These are phyloP conservation scores for Rhytidiadelphus loreus DNA, from an alignment of 225 moss, liverwort and hornwort genomes.

Conservation along the genomic window DNA sequence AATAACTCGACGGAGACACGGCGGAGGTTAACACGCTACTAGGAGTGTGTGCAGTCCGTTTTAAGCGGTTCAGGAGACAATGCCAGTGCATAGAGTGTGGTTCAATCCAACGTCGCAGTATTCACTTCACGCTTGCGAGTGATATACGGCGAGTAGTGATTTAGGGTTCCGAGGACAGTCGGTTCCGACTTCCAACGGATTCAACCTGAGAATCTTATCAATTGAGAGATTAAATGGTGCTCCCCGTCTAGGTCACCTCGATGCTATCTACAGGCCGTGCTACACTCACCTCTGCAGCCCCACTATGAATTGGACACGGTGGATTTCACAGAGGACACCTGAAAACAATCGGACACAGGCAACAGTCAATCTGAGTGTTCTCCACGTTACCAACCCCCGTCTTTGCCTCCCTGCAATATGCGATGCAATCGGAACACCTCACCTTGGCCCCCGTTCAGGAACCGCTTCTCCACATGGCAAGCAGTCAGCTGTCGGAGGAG, in stretches of 20 bases:
- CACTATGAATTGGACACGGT: neutral
- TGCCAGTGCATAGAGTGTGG: constrained; percentile 7
- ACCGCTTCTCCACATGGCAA: constrained; percentile 70
- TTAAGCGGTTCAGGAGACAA: constrained; percentile 6
- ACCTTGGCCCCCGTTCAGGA: constrained; percentile 81
- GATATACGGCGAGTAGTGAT: constrained; percentile 8
- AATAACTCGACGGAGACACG: neutral
- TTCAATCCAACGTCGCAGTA: constrained; percentile 14
- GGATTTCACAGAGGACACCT: neutral
- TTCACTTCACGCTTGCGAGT: constrained; percentile 11
- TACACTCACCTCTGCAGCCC: neutral
- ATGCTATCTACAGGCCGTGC: constrained; percentile 30
- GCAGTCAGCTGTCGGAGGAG: constrained; percentile 83
- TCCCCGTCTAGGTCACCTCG: constrained; percentile 25
- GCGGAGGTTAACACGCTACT: neutral
- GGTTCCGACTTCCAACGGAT: constrained; percentile 26
- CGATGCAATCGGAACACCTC: constrained; percentile 89
- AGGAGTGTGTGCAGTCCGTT: neutral
- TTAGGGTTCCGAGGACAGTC: neutral
- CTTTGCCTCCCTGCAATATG: constrained; percentile 82
- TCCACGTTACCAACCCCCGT: constrained; percentile 77
- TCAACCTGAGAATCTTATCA: constrained; percentile 27
- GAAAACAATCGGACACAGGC: constrained; percentile 13
- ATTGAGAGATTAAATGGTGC: constrained; percentile 10
- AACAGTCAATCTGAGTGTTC: constrained; percentile 60